Evolutionary conservation across 352 stramenopile genomes (phyloP), one percentile per base, ranked within the genome.

Genomic region (Pythium volutum): DNA sequence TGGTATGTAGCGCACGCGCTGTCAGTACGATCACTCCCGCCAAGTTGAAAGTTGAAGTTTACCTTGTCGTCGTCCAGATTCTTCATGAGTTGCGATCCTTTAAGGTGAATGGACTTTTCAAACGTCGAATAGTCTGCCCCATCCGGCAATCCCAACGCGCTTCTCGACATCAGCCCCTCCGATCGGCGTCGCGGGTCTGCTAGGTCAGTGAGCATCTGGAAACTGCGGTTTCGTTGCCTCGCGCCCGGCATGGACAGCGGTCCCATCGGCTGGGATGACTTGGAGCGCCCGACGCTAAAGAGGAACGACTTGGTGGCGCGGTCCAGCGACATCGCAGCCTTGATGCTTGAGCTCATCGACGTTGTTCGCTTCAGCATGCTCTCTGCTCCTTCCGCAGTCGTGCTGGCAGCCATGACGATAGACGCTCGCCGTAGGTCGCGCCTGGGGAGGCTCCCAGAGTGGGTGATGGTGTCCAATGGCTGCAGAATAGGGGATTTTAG

Each of bases 61-160:
- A 77, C 69, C 57, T 93, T 92, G 39, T 93, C 86, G 51, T 93
- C 86, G 49, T 91, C 81, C 0, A 95, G 67, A 42, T 92, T 87
- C 64, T 78, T 75, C 86, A 95, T 88, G 20, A 95, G 70, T 49
- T 89, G 75, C 15, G 86, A 93, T 12, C 80, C 83, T 58, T 93
- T 95, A 47, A 95, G 67, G 38, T 90, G 82, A 48, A 95, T 88
- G 3, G 81, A 91, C 64, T 95, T 95, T 51, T 93, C 86, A 56
- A 95, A 91, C 8, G 74, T 89, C 41, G 84, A 88, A 58, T 84
- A 91, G 39, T 89, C 76, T 0, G 72, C 66, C 9, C 69, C 74
- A n/a, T 88, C 77, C 1, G 73, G 66, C 6, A 66, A n/a, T 0
- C 56, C 51, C 22, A 66, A 29, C 5, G 56, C 43, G 12, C 39